Percentiles rank a stretch among this genome's conserved stretches.
These are phyloP conservation scores for Pistacia integerrima DNA, from an alignment of 345 rosid genomes.

Conservation along the genomic window DNA sequence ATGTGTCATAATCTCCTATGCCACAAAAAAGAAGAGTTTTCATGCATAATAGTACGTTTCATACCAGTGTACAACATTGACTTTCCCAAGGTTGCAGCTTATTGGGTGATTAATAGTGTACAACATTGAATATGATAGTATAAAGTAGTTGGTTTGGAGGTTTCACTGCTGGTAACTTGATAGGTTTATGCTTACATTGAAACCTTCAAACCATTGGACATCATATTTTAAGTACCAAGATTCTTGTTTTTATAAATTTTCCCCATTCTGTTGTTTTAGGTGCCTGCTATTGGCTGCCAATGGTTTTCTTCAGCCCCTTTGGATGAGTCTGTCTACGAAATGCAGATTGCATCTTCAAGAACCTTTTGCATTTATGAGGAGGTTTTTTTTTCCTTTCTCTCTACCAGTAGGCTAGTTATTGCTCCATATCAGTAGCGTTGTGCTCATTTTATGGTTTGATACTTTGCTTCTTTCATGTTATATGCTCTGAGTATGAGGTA, in stretches of 20 bases:
- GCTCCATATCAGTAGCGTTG: neutral
- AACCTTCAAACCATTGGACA: neutral
- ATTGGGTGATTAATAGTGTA: neutral
- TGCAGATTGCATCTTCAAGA: conserved; percentile 37
- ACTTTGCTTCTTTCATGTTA: too few relatives aligned
- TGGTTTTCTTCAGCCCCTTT: conserved; percentile 57
- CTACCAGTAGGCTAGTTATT: neutral
- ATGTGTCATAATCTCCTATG: too few relatives aligned
- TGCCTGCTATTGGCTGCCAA: conserved; percentile 68
- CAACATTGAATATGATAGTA: neutral
- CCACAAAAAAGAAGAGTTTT: too few relatives aligned
- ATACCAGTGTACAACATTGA: conserved; percentile 41
- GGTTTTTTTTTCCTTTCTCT: conserved; percentile 38
- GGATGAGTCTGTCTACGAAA: conserved; percentile 40
- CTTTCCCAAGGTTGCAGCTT: conserved; percentile 58
- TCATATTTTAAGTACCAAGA: neutral
- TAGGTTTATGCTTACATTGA: neutral
- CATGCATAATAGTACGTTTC: too few relatives aligned
- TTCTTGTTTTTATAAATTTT: neutral
- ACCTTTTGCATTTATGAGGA: conserved; percentile 86
- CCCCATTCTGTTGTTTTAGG: conserved; percentile 31
- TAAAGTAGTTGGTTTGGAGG: neutral
- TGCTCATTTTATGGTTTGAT: too few relatives aligned
- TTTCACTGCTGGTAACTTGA: neutral
- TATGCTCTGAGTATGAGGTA: too few relatives aligned